Evolutionary conservation across 805 yeast species (phyloP).

Genomic region (Saturnispora kantuleensis): DNA sequence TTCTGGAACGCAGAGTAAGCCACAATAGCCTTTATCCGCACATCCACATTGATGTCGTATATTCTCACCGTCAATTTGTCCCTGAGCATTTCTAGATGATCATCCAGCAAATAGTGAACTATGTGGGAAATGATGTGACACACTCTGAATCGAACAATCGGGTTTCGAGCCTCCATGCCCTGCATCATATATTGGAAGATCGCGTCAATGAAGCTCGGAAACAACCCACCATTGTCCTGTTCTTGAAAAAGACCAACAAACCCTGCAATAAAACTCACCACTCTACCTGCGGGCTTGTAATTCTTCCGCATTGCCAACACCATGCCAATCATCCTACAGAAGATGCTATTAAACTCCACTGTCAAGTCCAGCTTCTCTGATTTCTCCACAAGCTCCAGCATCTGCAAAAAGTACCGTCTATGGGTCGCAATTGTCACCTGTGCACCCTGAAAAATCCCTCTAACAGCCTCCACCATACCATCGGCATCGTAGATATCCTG

Average conservation of each 20-base stretch:
- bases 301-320: slow-evolving; percentile 59
- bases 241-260: slow-evolving; percentile 32
- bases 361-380: slow-evolving; percentile 43
- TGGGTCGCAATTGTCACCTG: slow-evolving; percentile 70
- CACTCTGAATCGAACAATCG: slow-evolving; percentile 68
- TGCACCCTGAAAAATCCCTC: slow-evolving; percentile 70
- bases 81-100: slow-evolving; percentile 52
- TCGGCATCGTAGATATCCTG: neutral
- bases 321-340: slow-evolving; percentile 54
- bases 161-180: slow-evolving; percentile 71
- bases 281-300: slow-evolving; percentile 64
- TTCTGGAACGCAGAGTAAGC: slow-evolving; percentile 71
- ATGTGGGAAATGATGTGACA: slow-evolving; percentile 66
- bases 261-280: slow-evolving; percentile 56
- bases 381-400: slow-evolving; percentile 48
- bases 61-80: slow-evolving; percentile 54
- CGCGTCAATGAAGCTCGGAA: slow-evolving; percentile 46
- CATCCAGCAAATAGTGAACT: slow-evolving; percentile 64
- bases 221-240: slow-evolving; percentile 26
- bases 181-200: slow-evolving; percentile 59
- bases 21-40: slow-evolving; percentile 76
- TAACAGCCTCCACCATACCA: slow-evolving; percentile 39
- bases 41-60: slow-evolving; percentile 64
- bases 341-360: slow-evolving; percentile 49
- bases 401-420: slow-evolving; percentile 55